Percentiles rank a stretch among this genome's conserved stretches.
Conservation (phyloP, 192 early-diverging fungal species). For the Coemansia guatemalensis region DNA sequence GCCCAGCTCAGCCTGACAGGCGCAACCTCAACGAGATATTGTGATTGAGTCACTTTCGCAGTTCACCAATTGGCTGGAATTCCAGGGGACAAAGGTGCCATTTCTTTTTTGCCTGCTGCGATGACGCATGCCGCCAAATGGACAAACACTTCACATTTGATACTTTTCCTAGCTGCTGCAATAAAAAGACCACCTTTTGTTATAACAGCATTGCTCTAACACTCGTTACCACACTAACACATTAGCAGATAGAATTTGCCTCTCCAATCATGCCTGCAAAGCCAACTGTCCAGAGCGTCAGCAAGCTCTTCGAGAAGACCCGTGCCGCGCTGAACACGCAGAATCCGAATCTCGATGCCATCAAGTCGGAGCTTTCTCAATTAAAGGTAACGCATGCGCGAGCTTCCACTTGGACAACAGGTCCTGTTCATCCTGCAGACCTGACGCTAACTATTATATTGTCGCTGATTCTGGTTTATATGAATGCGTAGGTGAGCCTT, state of each 20-base stretch:
- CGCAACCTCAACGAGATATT: neutral
- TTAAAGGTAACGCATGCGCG: slow-evolving; percentile 40
- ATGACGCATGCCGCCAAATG: neutral
- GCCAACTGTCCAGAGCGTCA: slow-evolving; percentile 2
- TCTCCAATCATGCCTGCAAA: slow-evolving; percentile 8
- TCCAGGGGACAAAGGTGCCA: neutral
- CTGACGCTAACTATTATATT: neutral
- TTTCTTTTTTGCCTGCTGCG: neutral
- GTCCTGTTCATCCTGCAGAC: neutral
- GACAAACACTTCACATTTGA: neutral
- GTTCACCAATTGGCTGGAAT: neutral
- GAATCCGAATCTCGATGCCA: slow-evolving; percentile 42
- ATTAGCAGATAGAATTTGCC: neutral
- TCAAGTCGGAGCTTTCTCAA: slow-evolving; percentile 43
- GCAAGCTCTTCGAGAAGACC: slow-evolving; percentile 28
- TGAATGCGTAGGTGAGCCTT: slow-evolving; percentile 30
- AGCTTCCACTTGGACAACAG: neutral
- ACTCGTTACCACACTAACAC: neutral
- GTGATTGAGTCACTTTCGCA: neutral
- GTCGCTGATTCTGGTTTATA: neutral
- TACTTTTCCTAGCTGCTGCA: neutral
- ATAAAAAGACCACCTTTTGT: neutral
- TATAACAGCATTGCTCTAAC: neutral
- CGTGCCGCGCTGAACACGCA: slow-evolving; percentile 34
- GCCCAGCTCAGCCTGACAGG: neutral